A percentile compares a stretch with the other conserved stretches of the same genome.
phyloP scores from a whole-genome alignment of 495 filamentous ascomycete genomes.

The Symbiotaphrina buchneri region DNA sequence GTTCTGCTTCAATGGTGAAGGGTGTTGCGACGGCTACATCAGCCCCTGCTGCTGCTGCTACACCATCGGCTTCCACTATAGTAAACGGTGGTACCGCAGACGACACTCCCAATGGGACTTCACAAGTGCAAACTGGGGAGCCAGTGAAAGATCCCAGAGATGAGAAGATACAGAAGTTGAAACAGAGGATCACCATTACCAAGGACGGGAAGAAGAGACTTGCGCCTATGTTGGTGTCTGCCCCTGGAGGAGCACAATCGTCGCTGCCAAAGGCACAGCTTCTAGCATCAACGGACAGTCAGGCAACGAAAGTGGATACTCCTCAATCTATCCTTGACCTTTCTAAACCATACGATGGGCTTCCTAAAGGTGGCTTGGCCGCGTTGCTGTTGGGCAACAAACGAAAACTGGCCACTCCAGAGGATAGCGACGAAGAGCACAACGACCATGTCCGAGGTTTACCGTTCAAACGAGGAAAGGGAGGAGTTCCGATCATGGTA shows the following conservation, averaged over 20 bases:
- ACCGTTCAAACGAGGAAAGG: too few species aligned
- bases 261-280: conserved; percentile 75
- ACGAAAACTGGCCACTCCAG: conserved; percentile 46
- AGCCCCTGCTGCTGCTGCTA: conserved; percentile 4
- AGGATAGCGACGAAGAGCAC: conserved; percentile 44
- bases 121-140: conserved; percentile 9
- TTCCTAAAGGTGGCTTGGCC: conserved; percentile 74
- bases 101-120: conserved; percentile 1
- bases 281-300: conserved; percentile 35
- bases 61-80: conserved; percentile 3
- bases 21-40: too few species aligned
- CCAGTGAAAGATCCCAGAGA: conserved; percentile 29
- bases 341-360: conserved; percentile 81
- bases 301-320: conserved; percentile 37
- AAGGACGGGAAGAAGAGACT: conserved; percentile 97
- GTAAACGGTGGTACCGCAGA: conserved; percentile 7
- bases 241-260: conserved; percentile 55
- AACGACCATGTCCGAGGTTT: too few species aligned
- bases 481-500: conserved; percentile 47
- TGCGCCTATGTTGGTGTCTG: conserved; percentile 74
- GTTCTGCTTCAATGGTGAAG: too few species aligned
- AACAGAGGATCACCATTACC: conserved; percentile 77
- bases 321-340: conserved; percentile 77
- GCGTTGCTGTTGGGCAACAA: conserved; percentile 83
- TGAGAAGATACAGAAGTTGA: conserved; percentile 54